Evolutionary conservation across 2,329 filamentous ascomycete species (phyloP).

Genomic region (Microdochium nivale): DNA sequence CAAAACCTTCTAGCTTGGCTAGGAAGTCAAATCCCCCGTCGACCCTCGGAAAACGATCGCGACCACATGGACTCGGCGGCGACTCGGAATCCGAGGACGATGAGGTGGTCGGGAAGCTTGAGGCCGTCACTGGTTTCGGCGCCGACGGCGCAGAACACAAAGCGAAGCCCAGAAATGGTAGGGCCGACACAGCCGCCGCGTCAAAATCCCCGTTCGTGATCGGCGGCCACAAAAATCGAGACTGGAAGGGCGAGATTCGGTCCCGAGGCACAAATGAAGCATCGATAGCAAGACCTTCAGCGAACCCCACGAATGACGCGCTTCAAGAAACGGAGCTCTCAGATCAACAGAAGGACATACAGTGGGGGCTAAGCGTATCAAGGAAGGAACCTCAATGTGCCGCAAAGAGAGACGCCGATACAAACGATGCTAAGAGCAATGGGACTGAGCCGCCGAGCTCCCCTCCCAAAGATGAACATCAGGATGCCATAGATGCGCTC

Average conservation of each 20-base stretch:
- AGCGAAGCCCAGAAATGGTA: conserved; percentile 6
- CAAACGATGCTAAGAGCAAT: conserved; percentile 8
- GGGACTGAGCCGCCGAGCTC: conserved; percentile 6
- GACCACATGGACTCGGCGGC: conserved; percentile 30
- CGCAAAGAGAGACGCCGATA: conserved; percentile 1
- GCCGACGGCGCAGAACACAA: conserved; percentile 14
- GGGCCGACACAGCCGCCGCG: conserved; percentile 6
- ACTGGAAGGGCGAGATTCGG: conserved; percentile 23
- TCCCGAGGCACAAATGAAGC: conserved; percentile 5
- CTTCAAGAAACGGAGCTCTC: conserved; percentile 14
- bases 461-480: conserved; percentile 24
- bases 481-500: conserved; percentile 58
- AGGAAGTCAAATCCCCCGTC: conserved; percentile 27
- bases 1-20: conserved; percentile 16
- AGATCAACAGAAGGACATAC: conserved; percentile 24
- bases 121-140: conserved; percentile 22
- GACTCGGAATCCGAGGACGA: conserved; percentile 33
- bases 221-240: conserved; percentile 18
- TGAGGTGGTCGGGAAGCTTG: conserved; percentile 11
- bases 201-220: conserved; percentile 15
- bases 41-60: conserved; percentile 38
- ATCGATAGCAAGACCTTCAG: neutral
- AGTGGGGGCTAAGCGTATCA: conserved; percentile 26
- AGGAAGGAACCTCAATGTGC: conserved; percentile 13
- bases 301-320: neutral